Base-by-base conservation (phyloP, 169 alveolate species). In the Eimeria brunetti region DNA sequence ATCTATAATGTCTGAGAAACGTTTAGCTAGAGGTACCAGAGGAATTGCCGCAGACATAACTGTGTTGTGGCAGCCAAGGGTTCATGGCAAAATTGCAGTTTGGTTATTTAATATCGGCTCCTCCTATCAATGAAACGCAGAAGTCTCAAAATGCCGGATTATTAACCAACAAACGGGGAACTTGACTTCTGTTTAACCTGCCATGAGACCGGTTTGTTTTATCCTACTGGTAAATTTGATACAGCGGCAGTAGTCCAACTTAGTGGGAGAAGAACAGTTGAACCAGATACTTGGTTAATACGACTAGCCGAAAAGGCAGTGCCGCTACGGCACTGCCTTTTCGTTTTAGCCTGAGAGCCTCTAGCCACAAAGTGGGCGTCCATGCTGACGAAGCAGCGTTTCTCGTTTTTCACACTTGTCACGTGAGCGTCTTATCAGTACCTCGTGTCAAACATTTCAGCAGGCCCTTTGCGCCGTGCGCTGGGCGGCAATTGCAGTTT, bases 231-330 rank as follows among this genome's bases (percentile, higher is more conserved):
- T 11, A 22, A 64, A 97, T 86, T 80, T 51, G 97, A 92, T 95
- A 69, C 96, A 89, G 97, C 96, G 97, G 94, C 97, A 96, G 97
- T 92, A 89, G 94, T 86, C 93, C 85, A 90, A 75, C 85, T 78
- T 81, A 56, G 88, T 81, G 91, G 85, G 60, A 80, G n/a, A 64
- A 95, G 96, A 88, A 69, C 95, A 81, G 78, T 33, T 94, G 71
- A 95, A 44, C 56, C 94, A 58, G 76, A 64, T 64, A 9, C 41
- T 20, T 64, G 36, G 76, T 64, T 64, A 94, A 86, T 88, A 95
- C 96, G 69, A 95, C 95, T 94, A 88, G 67, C 95, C 67, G 96
- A 88, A 94, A 88, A 94, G 96, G 49, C 62, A 94, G 95, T 73
- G 90, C 96, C 71, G 95, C 95, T 81, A 88, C 75, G 91, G 89